phyloP scores from a whole-genome alignment of 768 basidiomycete genomes.

The Serendipita sp. region DNA sequence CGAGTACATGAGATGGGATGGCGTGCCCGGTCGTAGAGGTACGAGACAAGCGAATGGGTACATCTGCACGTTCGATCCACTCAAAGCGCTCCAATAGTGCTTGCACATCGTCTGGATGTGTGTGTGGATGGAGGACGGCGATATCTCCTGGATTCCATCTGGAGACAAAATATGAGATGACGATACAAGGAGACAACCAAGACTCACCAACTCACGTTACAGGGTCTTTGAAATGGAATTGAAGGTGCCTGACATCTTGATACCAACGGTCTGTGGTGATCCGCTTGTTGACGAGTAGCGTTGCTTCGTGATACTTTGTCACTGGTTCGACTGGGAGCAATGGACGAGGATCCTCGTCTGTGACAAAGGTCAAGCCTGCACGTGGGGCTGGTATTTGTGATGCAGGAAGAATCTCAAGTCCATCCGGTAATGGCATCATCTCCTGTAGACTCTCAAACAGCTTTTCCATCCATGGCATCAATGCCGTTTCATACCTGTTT shows the following conservation, averaged over 20 bases:
- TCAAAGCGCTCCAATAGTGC: slow-evolving; percentile 42
- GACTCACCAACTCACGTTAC: slow-evolving; percentile 31
- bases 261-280: slow-evolving; percentile 73
- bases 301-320: slow-evolving; percentile 32
- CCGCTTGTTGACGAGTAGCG: slow-evolving; percentile 44
- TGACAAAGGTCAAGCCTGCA: slow-evolving; percentile 13
- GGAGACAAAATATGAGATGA: background rate
- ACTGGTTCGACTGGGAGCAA: background rate
- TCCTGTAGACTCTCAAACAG: slow-evolving; percentile 32
- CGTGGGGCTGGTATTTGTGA: slow-evolving; percentile 23
- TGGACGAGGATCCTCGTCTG: slow-evolving; percentile 5
- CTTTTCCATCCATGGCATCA: slow-evolving; percentile 50
- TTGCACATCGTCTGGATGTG: slow-evolving; percentile 46
- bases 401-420: slow-evolving; percentile 18
- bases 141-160: slow-evolving; percentile 75
- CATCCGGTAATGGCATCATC: slow-evolving; percentile 34
- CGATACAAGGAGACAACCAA: background rate
- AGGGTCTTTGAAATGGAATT: slow-evolving; percentile 51
- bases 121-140: slow-evolving; percentile 60
- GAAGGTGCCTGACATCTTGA: slow-evolving; percentile 86
- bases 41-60: slow-evolving; percentile 27
- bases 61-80: slow-evolving; percentile 53
- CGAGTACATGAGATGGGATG: slow-evolving; percentile 40
- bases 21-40: slow-evolving; percentile 26
- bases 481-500: slow-evolving; percentile 36